Conservation (phyloP, 2,329 filamentous ascomycete genomes). For the Sphaerulina musiva region DNA sequence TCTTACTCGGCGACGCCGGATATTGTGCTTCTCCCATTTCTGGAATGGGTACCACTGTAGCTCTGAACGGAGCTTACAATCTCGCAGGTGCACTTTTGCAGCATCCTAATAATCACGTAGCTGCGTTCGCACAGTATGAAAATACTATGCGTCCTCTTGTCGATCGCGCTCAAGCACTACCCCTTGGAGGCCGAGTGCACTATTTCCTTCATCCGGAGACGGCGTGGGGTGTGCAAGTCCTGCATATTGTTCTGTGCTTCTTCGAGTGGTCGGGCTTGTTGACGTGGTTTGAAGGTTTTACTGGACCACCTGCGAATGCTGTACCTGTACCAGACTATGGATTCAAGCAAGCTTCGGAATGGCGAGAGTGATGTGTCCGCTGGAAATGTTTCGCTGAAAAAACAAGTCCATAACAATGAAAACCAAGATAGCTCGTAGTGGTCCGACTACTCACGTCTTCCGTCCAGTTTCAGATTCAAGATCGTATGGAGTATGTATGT, state of each 20-base stretch:
- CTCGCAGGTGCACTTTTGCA: slow-evolving; percentile 28
- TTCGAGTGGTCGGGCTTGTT: slow-evolving; percentile 14
- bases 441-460: too few relatives aligned
- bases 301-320: slow-evolving; percentile 22
- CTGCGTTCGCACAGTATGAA: slow-evolving; percentile 26
- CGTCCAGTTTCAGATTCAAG: too few relatives aligned
- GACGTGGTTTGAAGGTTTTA: slow-evolving; percentile 16
- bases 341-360: slow-evolving; percentile 20
- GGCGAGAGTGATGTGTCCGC: slow-evolving; percentile 2
- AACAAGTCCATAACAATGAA: too few relatives aligned
- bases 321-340: slow-evolving; percentile 29
- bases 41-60: slow-evolving; percentile 34
- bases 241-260: slow-evolving; percentile 15
- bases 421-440: too few relatives aligned
- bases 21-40: slow-evolving; percentile 31
- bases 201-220: slow-evolving; percentile 25
- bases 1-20: slow-evolving; percentile 30
- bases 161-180: slow-evolving; percentile 25
- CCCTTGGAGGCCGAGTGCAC: slow-evolving; percentile 20
- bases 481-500: too few relatives aligned
- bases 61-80: slow-evolving; percentile 32
- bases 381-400: too few relatives aligned
- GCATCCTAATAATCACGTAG: slow-evolving; percentile 17
- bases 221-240: slow-evolving; percentile 18
- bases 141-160: slow-evolving; percentile 23